Base-by-base conservation (phyloP, 202 grass and related monocot genomes). In the Saccharum hybrid region DNA sequence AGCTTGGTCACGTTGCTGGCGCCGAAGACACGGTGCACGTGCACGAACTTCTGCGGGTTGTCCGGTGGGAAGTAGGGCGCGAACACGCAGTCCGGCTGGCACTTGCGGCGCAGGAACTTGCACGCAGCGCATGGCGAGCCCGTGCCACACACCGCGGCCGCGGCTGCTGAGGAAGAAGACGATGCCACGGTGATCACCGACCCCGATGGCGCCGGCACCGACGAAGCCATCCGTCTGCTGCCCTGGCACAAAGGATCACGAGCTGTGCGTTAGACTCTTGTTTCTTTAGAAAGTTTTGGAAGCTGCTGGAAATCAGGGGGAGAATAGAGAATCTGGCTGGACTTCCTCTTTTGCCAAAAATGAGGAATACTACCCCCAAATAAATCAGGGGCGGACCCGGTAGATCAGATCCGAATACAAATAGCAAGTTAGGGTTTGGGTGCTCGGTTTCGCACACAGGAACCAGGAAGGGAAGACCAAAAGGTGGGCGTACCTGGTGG, bases 11-110 rank as follows among this genome's bases (percentile, higher is more conserved):
- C 96, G 78, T 99, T 99, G 87, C 96, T 99, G 0, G 96, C 96
- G 48, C 96, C 96, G 79, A 99, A 99, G 22, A 99, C 96, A 46
- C 93, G 93, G 84, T 99, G 96, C 57, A 99, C 96, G 85, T 99
- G 93, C 76, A 96, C 89, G 86, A 99, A 99, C 90, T 99, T 99
- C 83, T 94, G 93, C 19, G 96, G 96, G 84, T 99, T 93, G 82
- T 99, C 96, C 59, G 96, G 96, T 56, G 96, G 96, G 78, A 99
- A 99, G 87, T 99, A 99, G 65, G 96, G 96, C 68, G 96, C 96
- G 59, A 99, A 99, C 69, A 99, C 93, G 85, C 96, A 99, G 83
- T 99, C 96, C 0, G 96, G 93, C 63, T 99, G 96, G 89, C 96
- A 99, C 82, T 96, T 99, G 68, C 96, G 96, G 0, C 96, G 90